Conservation (phyloP, 345 rosid species). For the Pelargonium nanum region DNA sequence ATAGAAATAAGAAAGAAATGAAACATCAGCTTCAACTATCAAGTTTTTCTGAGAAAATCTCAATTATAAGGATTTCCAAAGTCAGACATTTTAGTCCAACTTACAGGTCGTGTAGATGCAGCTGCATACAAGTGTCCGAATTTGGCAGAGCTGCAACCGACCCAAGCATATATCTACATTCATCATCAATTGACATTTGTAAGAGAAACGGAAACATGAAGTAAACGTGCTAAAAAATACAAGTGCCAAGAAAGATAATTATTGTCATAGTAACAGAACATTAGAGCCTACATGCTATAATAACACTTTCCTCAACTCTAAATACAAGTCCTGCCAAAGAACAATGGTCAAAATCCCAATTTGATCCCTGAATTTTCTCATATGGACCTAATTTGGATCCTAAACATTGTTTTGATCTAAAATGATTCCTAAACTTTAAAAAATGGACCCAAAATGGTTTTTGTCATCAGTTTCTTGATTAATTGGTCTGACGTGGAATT, state of each 20-base stretch:
- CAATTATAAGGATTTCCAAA: not conserved
- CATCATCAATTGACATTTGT: not conserved
- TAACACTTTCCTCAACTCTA: too few species aligned
- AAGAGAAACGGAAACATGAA: constrained; percentile 6
- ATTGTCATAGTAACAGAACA: not conserved
- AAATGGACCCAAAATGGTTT: too few species aligned
- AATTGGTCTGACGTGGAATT: too few species aligned
- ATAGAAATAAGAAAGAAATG: too few species aligned
- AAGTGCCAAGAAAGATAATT: not conserved
- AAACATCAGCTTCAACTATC: not conserved
- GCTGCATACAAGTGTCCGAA: constrained; percentile 77
- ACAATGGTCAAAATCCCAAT: too few species aligned
- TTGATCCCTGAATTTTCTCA: not conserved
- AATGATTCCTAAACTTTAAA: too few species aligned
- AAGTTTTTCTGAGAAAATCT: not conserved
- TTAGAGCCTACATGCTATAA: not conserved
- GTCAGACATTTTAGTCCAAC: not conserved
- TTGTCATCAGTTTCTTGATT: too few species aligned
- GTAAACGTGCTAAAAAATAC: not conserved
- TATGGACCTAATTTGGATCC: too few species aligned
- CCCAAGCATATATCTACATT: constrained; percentile 67
- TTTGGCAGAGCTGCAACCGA: constrained; percentile 62
- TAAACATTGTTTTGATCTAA: too few species aligned
- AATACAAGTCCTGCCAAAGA: too few species aligned
- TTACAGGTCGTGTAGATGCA: constrained; percentile 66